Base-by-base conservation (phyloP, 371 early-diverging fungal species). In the Smittium culicis region DNA sequence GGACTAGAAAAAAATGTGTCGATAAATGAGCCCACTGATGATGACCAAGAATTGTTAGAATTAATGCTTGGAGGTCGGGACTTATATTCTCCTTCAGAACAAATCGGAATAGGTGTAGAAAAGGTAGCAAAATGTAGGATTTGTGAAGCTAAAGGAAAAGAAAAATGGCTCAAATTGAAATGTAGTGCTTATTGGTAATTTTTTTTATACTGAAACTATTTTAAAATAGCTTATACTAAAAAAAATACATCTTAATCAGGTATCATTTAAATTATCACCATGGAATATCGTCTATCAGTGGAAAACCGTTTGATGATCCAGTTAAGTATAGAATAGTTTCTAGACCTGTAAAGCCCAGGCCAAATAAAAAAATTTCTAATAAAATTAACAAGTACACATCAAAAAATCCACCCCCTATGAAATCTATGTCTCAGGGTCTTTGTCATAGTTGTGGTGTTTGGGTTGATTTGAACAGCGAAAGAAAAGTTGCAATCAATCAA, bases 131-230 rank as follows among this genome's bases (percentile, higher is more conserved):
- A 74, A 30, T 80, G 80, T 61, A 74, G 73, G 2, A 57, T 79
- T 1, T 80, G 80, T 61, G 65, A 60, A 35, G 61, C 60, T 62
- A 64, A 35, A 8, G 72, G 77, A n/a, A 28, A 60, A 33, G 63
- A 67, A n/a, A 65, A 60, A 17, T 80, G 82, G 82, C 69, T 74
- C 34, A 71, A 72, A 57, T 69, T 74, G 69, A 80, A 80, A 67
- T 71, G 74, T 67, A 79, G 79, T 63, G 79, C 78, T 28, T 80
- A 75, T 65, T 80, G 80, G 80, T 82, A 80, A 64, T 68, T 34
- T 56, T 8, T 35, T 55, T n/a, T 59, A 27, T 58, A 61, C 59
- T 54, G 54, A 34, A 34, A 71, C 27, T 32, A n/a, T 28, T 55
- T 61, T 75, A 75, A 72, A 70, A 63, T 65, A 45, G 61, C 54